Conservation (phyloP, 768 basidiomycete genomes). For the Trametes cingulata region DNA sequence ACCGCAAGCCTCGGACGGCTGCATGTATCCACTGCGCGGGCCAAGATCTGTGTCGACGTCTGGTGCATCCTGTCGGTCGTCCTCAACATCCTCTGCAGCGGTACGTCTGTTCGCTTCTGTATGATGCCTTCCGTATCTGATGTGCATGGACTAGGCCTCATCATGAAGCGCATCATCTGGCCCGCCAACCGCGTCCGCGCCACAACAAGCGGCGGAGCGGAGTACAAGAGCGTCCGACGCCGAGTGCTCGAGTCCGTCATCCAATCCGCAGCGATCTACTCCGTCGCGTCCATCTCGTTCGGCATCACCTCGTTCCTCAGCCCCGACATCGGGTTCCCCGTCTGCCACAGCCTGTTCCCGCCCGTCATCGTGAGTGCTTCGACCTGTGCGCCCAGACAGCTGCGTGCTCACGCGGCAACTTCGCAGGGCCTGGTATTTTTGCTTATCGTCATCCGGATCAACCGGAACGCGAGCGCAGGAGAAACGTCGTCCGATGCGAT, state of each 20-base stretch:
- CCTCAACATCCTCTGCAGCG: slow-evolving; percentile 17
- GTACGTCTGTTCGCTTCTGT: not conserved
- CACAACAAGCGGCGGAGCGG: not conserved
- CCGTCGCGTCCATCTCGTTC: slow-evolving; percentile 13
- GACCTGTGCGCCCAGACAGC: no score
- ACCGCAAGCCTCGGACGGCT: not conserved
- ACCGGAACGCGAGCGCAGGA: not conserved
- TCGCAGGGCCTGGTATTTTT: slow-evolving; percentile 13
- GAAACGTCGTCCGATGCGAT: slow-evolving; percentile 3
- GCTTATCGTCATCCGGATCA: slow-evolving; percentile 14
- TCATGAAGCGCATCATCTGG: slow-evolving; percentile 14
- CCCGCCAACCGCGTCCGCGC: not conserved
- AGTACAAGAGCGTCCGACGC: slow-evolving; percentile 2
- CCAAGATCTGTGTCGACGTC: slow-evolving; percentile 5
- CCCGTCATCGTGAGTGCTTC: slow-evolving; percentile 10
- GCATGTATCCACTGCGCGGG: not conserved
- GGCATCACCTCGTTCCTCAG: slow-evolving; percentile 14
- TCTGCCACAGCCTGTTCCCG: slow-evolving; percentile 14
- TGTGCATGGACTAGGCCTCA: not conserved
- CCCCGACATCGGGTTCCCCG: slow-evolving; percentile 11
- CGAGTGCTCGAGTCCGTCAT: slow-evolving; percentile 9
- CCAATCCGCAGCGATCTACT: slow-evolving; percentile 15
- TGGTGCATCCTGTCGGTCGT: slow-evolving; percentile 15
- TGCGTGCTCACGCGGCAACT: no score
- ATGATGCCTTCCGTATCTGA: not conserved